Conservation (phyloP, 768 basidiomycete species). For the Leccinum rimulosum region DNA sequence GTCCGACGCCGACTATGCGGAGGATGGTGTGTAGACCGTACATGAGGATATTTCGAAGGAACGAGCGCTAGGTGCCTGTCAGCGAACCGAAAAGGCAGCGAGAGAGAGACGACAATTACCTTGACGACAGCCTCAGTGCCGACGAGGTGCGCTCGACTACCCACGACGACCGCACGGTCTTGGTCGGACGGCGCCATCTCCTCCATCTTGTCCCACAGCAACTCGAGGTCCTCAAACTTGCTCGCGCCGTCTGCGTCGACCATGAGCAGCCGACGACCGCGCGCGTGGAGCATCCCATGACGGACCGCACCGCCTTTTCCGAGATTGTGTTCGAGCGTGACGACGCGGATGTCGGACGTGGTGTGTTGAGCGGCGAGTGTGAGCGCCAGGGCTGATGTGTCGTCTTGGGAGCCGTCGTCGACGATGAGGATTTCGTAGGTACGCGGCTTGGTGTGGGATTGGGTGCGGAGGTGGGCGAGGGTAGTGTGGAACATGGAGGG, state of each 20-base stretch:
- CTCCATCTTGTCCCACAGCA: slow-evolving; percentile 78
- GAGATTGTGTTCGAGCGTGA: slow-evolving; percentile 74
- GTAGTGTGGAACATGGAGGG: slow-evolving; percentile 79
- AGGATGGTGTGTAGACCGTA: slow-evolving; percentile 89
- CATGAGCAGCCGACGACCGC: slow-evolving; percentile 80
- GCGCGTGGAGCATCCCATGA: slow-evolving; percentile 83
- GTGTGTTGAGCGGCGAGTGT: slow-evolving; percentile 56
- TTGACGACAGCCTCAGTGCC: slow-evolving; percentile 92
- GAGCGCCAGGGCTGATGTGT: slow-evolving; percentile 64
- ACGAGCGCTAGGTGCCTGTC: slow-evolving; percentile 60
- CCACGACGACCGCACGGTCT: slow-evolving; percentile 65
- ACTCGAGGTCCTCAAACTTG: slow-evolving; percentile 77
- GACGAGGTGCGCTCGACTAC: slow-evolving; percentile 91
- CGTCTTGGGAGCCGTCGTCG: slow-evolving; percentile 86
- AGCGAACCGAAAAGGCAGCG: neutral
- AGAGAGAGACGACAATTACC: slow-evolving; percentile 39
- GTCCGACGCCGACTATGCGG: slow-evolving; percentile 83
- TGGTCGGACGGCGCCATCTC: slow-evolving; percentile 32
- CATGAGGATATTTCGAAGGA: slow-evolving; percentile 90
- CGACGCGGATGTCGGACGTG: slow-evolving; percentile 66
- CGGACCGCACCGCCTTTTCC: slow-evolving; percentile 94
- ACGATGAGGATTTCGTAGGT: slow-evolving; percentile 83
- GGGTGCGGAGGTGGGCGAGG: slow-evolving; percentile 52
- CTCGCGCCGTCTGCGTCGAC: slow-evolving; percentile 96
- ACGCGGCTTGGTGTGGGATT: slow-evolving; percentile 26